These are phyloP conservation scores for Quercus phellos DNA, from an alignment of 331 rosid species.

Conservation along the genomic window DNA sequence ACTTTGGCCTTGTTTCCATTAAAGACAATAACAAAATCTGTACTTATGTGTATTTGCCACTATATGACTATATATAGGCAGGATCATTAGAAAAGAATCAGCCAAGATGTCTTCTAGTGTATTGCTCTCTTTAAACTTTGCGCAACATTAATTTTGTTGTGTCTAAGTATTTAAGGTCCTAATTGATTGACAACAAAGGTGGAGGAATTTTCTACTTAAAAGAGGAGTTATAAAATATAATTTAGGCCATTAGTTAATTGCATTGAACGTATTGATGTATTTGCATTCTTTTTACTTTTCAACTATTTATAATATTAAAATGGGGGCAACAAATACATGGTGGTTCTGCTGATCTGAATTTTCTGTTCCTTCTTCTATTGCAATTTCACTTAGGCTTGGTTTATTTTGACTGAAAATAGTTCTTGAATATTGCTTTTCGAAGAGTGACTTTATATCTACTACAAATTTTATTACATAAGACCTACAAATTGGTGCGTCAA, in stretches of 20 bases:
- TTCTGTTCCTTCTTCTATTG: neutral
- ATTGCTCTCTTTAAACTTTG: neutral
- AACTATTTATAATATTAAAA: neutral
- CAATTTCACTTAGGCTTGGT: neutral
- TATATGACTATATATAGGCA: neutral
- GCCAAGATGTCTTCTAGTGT: neutral
- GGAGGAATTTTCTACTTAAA: neutral
- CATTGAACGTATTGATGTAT: neutral
- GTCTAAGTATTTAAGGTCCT: neutral
- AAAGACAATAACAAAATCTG: no score
- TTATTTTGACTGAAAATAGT: constrained; percentile 13
- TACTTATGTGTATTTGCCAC: neutral
- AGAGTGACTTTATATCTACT: neutral
- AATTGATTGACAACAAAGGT: neutral
- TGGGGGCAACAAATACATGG: neutral
- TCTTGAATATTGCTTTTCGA: neutral
- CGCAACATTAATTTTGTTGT: neutral
- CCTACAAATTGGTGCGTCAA: no score
- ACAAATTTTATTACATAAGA: no score
- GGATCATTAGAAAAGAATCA: neutral
- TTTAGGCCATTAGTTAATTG: neutral
- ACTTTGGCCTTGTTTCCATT: no score
- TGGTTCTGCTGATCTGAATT: neutral
- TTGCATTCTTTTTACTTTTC: neutral
- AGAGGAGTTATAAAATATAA: neutral